These are phyloP conservation scores for Fomitopsis betulina DNA, from an alignment of 1,284 basidiomycete genomes.

Conservation along the genomic window DNA sequence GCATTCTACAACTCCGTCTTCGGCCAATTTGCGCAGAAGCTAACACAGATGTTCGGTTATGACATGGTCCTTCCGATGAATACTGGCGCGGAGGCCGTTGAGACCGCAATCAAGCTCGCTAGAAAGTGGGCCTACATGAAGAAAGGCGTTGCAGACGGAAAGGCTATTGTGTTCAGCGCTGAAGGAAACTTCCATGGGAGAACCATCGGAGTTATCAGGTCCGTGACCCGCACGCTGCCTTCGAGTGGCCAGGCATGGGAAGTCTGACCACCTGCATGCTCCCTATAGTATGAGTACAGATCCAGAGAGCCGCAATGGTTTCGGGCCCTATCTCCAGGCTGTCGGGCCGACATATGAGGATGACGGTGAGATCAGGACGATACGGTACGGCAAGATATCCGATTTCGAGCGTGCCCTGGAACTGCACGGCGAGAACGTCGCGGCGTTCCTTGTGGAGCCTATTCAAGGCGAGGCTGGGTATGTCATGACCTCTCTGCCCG, in stretches of 20 bases:
- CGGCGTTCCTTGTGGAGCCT: constrained; percentile 94
- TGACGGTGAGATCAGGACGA: constrained; percentile 45
- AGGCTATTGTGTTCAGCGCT: constrained; percentile 86
- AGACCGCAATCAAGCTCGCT: constrained; percentile 83
- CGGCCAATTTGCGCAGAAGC: constrained; percentile 82
- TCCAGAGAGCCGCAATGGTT: constrained; percentile 82
- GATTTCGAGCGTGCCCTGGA: constrained; percentile 85
- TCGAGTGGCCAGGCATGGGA: constrained; percentile 14
- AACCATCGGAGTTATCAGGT: constrained; percentile 87
- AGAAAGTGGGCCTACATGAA: constrained; percentile 91
- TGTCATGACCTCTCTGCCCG: constrained; percentile 25
- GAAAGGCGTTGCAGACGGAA: constrained; percentile 81
- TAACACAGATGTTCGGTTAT: constrained; percentile 84
- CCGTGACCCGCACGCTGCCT: constrained; percentile 16
- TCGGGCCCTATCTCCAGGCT: constrained; percentile 86
- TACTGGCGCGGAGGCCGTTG: constrained; percentile 97
- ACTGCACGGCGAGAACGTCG: constrained; percentile 79
- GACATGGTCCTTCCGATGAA: constrained; percentile 99
- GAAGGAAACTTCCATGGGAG: constrained; percentile 96
- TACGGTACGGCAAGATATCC: constrained; percentile 79
- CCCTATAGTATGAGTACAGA: constrained; percentile 89
- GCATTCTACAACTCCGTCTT: constrained; percentile 96
- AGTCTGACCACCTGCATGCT: constrained; percentile 7
- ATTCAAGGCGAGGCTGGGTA: constrained; percentile 98
- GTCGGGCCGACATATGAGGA: constrained; percentile 78